Base-by-base conservation (phyloP, 1,284 basidiomycete genomes). In the Peniophora sp. region DNA sequence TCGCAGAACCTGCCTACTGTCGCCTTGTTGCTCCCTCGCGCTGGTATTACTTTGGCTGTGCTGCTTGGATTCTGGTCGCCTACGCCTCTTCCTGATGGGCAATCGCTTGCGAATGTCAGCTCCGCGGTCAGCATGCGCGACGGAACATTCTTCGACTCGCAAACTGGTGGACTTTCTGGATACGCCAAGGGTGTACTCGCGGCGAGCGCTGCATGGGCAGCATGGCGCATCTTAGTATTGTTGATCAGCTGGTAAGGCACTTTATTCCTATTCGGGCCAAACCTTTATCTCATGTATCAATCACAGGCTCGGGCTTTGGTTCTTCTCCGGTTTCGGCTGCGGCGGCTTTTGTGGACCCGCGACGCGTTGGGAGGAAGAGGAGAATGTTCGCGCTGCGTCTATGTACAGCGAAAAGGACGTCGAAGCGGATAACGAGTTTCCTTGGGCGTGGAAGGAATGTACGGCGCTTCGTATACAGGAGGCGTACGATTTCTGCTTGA, bases 321-420 rank as follows among this genome's bases (percentile, higher is more conserved):
- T 85, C 53, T 64, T 85, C 55, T 85, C 81, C 50, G 85, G 84
- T 47, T 77, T 89, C 55, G 77, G 77, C 54, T 89, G 84, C 52
- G 87, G 78, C 48, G 88, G 89, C 22, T 63, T 90, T n/a, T 89
- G 86, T 63, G 89, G 89, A 47, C 89, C 89, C 10, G 78, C 86
- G 20, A 79, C 81, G 61, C 74, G 84, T 55, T 89, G 87, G 89
- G 87, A 90, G 62, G 88, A 90, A 66, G 79, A 83, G 52, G 81
- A 82, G 36, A 72, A 72, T 19, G 83, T 84, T 60, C 85, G 82
- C 69, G 71, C 69, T 11, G 61, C 70, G 48, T 76, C 77, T 5
- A 59, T 73, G 16, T 75, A 76, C 56, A 72, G 67, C 53, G 68
- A 69, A 53, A 66, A 70, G 61, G 72, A 78, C 48, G 67, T 72